Percentiles rank a stretch among this genome's conserved stretches.
phyloP scores from a whole-genome alignment of 1,284 basidiomycete species.

The Macrocystidia cucumis region DNA sequence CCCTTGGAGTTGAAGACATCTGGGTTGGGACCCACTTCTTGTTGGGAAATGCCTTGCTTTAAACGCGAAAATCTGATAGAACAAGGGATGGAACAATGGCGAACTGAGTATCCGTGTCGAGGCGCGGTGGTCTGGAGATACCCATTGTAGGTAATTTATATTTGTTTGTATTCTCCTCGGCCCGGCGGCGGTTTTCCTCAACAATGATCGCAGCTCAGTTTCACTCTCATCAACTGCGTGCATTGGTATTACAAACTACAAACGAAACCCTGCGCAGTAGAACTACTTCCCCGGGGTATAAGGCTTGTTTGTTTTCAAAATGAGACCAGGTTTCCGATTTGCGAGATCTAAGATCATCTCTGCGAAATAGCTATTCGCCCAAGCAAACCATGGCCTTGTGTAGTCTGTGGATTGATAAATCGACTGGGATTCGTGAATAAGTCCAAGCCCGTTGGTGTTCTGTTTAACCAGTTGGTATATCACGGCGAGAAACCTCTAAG shows the following conservation, averaged over 20 bases:
- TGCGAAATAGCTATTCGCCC: slow-evolving; percentile 76
- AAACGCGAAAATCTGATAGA: too few species aligned
- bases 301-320: slow-evolving; percentile 44
- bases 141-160: too few species aligned
- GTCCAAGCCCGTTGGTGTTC: slow-evolving; percentile 68
- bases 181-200: too few species aligned
- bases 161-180: too few species aligned
- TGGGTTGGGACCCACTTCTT: too few species aligned
- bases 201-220: too few species aligned
- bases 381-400: slow-evolving; percentile 77
- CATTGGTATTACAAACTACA: too few species aligned
- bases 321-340: slow-evolving; percentile 59
- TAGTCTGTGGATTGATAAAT: slow-evolving; percentile 53
- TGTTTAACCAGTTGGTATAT: slow-evolving; percentile 17
- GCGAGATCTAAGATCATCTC: slow-evolving; percentile 77
- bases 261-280: too few species aligned
- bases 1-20: slow-evolving; percentile 55
- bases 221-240: too few species aligned
- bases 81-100: too few species aligned
- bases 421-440: slow-evolving; percentile 69
- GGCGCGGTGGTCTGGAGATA: too few species aligned
- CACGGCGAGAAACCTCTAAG: slow-evolving; percentile 4
- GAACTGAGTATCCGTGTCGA: too few species aligned
- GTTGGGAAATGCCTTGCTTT: slow-evolving; percentile 8
- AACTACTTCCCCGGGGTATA: slow-evolving; percentile 39